Evolutionary conservation across 2,329 filamentous ascomycete species (phyloP).

Genomic region (Fusarium multiceps): DNA sequence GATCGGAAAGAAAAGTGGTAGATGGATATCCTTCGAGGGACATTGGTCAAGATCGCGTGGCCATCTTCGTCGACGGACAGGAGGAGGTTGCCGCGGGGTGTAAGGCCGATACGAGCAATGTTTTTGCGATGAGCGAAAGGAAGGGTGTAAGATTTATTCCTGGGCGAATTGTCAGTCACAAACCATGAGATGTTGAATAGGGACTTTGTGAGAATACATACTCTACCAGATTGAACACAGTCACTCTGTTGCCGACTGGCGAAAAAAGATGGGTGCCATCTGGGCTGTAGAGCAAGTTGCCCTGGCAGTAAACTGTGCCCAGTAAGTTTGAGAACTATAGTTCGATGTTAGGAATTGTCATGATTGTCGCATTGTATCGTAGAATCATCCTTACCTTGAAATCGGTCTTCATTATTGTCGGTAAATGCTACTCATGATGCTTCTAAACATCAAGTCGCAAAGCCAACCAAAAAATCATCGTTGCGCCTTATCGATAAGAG

Average conservation of each 20-base stretch:
- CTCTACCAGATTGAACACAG: constrained; percentile 97
- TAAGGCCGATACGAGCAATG: constrained; percentile 87
- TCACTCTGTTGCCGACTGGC: constrained; percentile 94
- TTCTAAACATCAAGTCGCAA: constrained; percentile 41
- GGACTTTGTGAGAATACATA: constrained; percentile 56
- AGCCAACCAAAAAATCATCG: constrained; percentile 48
- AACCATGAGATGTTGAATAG: accelerated
- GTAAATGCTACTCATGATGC: constrained; percentile 54
- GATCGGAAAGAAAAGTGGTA: constrained; percentile 96
- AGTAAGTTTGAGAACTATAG: constrained; percentile 94
- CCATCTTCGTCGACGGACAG: constrained; percentile 95
- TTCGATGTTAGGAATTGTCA: neutral
- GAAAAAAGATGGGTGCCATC: constrained; percentile 97
- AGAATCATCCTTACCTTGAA: constrained; percentile 78
- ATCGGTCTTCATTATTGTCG: constrained; percentile 93
- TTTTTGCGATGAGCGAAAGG: constrained; percentile 95
- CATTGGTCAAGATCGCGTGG: constrained; percentile 90
- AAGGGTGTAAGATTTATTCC: constrained; percentile 88
- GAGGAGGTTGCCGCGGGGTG: constrained; percentile 89
- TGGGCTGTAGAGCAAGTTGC: constrained; percentile 95
- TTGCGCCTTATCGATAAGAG: constrained; percentile 52
- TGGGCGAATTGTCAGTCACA: constrained; percentile 56
- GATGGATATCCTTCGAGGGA: constrained; percentile 84
- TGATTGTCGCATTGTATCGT: neutral
- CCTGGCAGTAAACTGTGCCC: constrained; percentile 97